Conservation (phyloP, 2,329 filamentous ascomycete genomes). For the Trichophyton simii region DNA sequence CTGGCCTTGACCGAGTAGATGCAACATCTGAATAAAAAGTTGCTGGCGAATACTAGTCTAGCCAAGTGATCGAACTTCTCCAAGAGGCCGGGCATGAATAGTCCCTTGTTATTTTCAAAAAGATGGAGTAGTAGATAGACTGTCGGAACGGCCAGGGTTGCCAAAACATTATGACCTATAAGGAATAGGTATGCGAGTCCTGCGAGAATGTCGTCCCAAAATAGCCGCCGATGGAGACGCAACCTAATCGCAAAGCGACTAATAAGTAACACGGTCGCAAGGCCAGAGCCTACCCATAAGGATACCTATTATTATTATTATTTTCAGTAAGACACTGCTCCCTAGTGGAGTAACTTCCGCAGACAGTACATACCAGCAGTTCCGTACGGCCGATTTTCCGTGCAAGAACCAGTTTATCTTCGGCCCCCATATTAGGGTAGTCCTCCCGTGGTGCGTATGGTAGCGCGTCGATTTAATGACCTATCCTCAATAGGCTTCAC, state of each 20-base stretch:
- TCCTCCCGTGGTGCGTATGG: background rate
- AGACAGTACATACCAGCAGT: slow-evolving; percentile 3
- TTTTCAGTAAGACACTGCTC: background rate
- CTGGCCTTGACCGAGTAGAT: slow-evolving; percentile 9
- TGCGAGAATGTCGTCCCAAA: slow-evolving; percentile 12
- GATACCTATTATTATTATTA: slow-evolving; percentile 4
- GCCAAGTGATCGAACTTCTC: background rate
- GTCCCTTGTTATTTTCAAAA: background rate
- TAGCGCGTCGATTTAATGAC: background rate
- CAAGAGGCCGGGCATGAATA: background rate
- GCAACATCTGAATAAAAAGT: slow-evolving; percentile 6
- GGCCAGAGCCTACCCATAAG: slow-evolving; percentile 8
- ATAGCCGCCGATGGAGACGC: slow-evolving; percentile 9
- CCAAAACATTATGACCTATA: slow-evolving; percentile 6
- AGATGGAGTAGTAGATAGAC: slow-evolving; percentile 5
- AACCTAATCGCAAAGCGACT: slow-evolving; percentile 9
- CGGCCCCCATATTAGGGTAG: background rate
- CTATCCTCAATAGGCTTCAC: background rate
- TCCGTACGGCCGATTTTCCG: slow-evolving; percentile 5
- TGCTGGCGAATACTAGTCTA: slow-evolving; percentile 1
- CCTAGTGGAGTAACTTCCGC: background rate
- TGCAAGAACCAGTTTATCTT: slow-evolving; percentile 6
- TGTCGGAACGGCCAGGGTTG: slow-evolving; percentile 4
- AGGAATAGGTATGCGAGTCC: slow-evolving; percentile 6
- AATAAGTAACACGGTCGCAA: slow-evolving; percentile 7